Base-by-base conservation (phyloP, 371 early-diverging fungal genomes). In the Synchytrium microbalum region DNA sequence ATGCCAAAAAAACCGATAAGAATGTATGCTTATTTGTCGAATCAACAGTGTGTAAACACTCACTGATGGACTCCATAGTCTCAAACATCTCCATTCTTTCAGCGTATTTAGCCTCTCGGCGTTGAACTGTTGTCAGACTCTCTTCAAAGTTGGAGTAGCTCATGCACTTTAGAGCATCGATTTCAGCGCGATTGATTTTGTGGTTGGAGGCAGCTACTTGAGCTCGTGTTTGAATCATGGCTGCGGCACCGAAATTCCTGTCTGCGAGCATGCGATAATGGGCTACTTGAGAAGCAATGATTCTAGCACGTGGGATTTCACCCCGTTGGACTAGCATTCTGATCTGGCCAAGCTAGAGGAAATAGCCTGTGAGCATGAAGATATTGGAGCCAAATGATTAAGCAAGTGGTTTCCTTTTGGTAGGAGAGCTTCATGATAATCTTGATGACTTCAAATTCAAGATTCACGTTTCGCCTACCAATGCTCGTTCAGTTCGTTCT, bases 1-100 rank as follows among this genome's bases (percentile, higher is more conserved):
- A 3, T 10, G 53, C 27, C 27, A 14, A 32, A 5, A 10, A n/a
- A 10, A n/a, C 30, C 51, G n/a, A 63, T 65, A 19, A 23, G 59
- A 30, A 5, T 28, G 30, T 59, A 5, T 10, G 59, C 32, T 33
- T 31, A 28, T 10, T 29, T 8, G 32, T 16, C 23, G 3, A 2
- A 64, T 64, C 32, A 25, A n/a, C 1, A 2, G 3, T 2, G 1
- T 2, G 2, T 3, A 65, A 14, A 31, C 24, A 32, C 53, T 16
- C 61, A 74, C 75, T 72, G 32, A 76, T 68, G 29, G 52, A 65
- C 60, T 79, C 79, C 67, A 79, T 75, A 13, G 65, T 67, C 57
- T 79, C 75, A 58, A 60, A 63, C 58, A 64, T 38, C 16, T 62
- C 60, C 65, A 73, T 59, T 28, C 65, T 62, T 56, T 62, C 58